Evolutionary conservation across 352 stramenopile genomes (phyloP).

Genomic region (Phytophthora pistaciae): DNA sequence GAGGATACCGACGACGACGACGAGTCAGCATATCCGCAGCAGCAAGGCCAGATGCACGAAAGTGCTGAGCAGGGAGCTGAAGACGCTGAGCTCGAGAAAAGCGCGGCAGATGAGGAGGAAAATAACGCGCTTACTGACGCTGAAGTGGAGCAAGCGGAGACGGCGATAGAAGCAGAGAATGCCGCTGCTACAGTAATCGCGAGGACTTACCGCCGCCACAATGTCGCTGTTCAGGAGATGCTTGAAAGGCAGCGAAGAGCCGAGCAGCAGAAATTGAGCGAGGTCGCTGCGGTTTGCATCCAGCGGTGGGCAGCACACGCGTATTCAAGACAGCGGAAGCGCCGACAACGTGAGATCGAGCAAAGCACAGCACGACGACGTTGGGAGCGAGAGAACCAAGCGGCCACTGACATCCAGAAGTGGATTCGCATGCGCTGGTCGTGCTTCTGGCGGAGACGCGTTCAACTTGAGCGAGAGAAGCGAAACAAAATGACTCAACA

Average conservation of each 20-base stretch:
- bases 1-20: constrained; percentile 42
- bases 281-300: constrained; percentile 39
- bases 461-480: constrained; percentile 27
- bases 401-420: constrained; percentile 26
- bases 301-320: constrained; percentile 52
- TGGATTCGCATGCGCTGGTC: constrained; percentile 41
- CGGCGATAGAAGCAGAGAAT: constrained; percentile 11
- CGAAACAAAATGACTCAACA: constrained; percentile 11
- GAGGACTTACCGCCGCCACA: constrained; percentile 33
- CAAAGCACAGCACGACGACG: constrained; percentile 11
- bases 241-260: constrained; percentile 8
- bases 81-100: constrained; percentile 3
- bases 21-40: constrained; percentile 40
- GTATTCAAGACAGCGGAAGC: constrained; percentile 35
- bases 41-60: constrained; percentile 32
- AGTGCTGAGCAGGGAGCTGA: constrained; percentile 27
- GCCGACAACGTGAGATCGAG: constrained; percentile 1
- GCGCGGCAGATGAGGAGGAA: constrained; percentile 1
- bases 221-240: constrained; percentile 3
- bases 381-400: constrained; percentile 17
- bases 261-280: constrained; percentile 12
- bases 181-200: constrained; percentile 43
- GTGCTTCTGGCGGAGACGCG: constrained; percentile 33
- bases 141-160: not conserved
- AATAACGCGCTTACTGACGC: constrained; percentile 1